A percentile compares a stretch with the other conserved stretches of the same genome.
Conservation (phyloP, 352 stramenopile species). For the Globisporangium lucens region DNA sequence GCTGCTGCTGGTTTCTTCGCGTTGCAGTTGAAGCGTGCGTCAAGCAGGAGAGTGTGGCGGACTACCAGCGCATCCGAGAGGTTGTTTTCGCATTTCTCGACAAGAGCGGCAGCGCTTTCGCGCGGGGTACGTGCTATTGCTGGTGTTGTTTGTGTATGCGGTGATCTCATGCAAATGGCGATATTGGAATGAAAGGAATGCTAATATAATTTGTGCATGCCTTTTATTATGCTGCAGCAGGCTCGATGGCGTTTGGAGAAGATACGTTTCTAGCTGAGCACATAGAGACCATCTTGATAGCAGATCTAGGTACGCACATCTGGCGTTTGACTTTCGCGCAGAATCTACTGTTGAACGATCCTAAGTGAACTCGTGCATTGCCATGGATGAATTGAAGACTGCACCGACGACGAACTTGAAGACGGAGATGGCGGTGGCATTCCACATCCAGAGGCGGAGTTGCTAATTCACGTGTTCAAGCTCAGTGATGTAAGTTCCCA, state of each 20-base stretch:
- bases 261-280: conserved; percentile 27
- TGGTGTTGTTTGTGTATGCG: not conserved
- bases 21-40: conserved; percentile 59
- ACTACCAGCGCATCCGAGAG: conserved; percentile 33
- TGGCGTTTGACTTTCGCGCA: not conserved
- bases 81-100: conserved; percentile 27
- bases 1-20: not conserved
- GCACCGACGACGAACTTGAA: conserved; percentile 15
- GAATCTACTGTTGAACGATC: not conserved
- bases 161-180: not conserved
- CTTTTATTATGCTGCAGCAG: conserved; percentile 19
- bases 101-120: not conserved
- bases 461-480: conserved; percentile 73
- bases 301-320: conserved; percentile 30
- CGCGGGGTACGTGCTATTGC: not conserved
- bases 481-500: conserved; percentile 45
- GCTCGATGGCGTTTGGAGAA: conserved; percentile 24
- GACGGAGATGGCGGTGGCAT: not conserved
- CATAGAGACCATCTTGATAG: conserved; percentile 37
- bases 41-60: conserved; percentile 43
- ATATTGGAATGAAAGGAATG: not conserved
- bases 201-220: not conserved
- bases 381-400: conserved; percentile 10
- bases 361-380: conserved; percentile 4
- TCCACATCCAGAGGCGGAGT: conserved; percentile 30